Conservation (phyloP, 75 land plant species). For the Chamaecyparis obtusa region DNA sequence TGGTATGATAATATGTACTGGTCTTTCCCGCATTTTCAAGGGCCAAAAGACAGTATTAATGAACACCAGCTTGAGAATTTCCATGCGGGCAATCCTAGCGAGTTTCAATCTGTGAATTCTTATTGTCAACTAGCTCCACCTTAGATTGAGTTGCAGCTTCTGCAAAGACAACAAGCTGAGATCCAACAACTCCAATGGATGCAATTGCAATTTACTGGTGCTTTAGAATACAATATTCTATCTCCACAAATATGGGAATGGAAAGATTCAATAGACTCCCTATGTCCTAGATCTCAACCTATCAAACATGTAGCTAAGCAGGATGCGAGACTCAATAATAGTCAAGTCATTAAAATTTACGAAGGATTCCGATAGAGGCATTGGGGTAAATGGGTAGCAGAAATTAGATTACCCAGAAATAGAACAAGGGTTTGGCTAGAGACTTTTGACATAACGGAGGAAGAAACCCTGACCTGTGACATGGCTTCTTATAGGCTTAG, state of each 20-base stretch:
- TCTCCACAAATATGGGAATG: neutral
- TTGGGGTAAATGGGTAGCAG: conserved; percentile 92
- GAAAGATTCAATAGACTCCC: neutral
- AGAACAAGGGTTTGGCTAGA: conserved; percentile 73
- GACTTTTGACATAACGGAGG: conserved; percentile 72
- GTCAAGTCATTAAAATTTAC: conserved; percentile 39
- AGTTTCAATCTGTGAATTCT: too few relatives aligned
- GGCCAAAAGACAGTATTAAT: neutral
- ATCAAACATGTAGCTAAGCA: conserved; percentile 23
- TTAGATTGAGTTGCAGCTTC: too few relatives aligned
- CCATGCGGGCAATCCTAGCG: too few relatives aligned
- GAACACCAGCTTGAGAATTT: too few relatives aligned
- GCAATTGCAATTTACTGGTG: neutral
- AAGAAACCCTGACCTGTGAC: conserved; percentile 67
- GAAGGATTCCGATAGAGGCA: conserved; percentile 77
- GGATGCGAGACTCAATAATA: too few relatives aligned
- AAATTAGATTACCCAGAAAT: conserved; percentile 69
- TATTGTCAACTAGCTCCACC: too few relatives aligned
- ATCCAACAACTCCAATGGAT: conserved; percentile 7
- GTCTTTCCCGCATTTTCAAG: neutral
- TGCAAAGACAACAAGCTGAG: conserved; percentile 46
- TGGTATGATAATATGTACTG: neutral
- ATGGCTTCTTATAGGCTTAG: conserved; percentile 55
- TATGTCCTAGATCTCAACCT: conserved; percentile 8
- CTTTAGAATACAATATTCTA: neutral